Evolutionary conservation across 306 rosid genomes (phyloP).

Genomic region (barrel medic (Medicago truncatula)): DNA sequence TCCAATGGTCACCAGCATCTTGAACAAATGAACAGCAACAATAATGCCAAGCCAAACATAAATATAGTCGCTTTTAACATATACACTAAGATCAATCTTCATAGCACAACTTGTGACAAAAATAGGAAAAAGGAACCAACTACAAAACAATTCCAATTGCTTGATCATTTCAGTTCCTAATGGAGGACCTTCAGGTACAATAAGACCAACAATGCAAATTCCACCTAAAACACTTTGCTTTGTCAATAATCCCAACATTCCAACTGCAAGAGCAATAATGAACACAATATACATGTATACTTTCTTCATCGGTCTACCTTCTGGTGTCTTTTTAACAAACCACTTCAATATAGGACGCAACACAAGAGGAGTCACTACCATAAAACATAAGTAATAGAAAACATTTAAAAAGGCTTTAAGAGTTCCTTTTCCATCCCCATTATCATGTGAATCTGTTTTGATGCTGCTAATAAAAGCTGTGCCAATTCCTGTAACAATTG

Average conservation of each 20-base stretch:
- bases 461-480: not conserved
- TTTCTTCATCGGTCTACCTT: conserved; percentile 51
- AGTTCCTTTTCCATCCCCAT: not conserved
- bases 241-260: not conserved
- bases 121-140: conserved; percentile 51
- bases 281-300: not conserved
- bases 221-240: conserved; percentile 48
- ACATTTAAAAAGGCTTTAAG: not conserved
- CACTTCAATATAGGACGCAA: conserved; percentile 45
- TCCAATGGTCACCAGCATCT: conserved; percentile 28
- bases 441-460: not conserved
- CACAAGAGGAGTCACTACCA: not conserved
- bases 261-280: conserved; percentile 13
- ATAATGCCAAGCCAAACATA: not conserved
- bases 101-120: conserved; percentile 49
- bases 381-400: not conserved
- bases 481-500: not conserved
- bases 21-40: conserved; percentile 1
- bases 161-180: conserved; percentile 59
- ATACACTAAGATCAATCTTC: conserved; percentile 37
- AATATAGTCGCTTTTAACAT: fast-evolving
- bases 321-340: conserved; percentile 51
- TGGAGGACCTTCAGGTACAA: conserved; percentile 68
- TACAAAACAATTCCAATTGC: conserved; percentile 45
- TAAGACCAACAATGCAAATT: conserved; percentile 51